Percentiles rank a stretch among this genome's conserved stretches.
Evolutionary conservation across 495 filamentous ascomycete genomes (phyloP).

Genomic region (Penicillium psychrofluorescens): DNA sequence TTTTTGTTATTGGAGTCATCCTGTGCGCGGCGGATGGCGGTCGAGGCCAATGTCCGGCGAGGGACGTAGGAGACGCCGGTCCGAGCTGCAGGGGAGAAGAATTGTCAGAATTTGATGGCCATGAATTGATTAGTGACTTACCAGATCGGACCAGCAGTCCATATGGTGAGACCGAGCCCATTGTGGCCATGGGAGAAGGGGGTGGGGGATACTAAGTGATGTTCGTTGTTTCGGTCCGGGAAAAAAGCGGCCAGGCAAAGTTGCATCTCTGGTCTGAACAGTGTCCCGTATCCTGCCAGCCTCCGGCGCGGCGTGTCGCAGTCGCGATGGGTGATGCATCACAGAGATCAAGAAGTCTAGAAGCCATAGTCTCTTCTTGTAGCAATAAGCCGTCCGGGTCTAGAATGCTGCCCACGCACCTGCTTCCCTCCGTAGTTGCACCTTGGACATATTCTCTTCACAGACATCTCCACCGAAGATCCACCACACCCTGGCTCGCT

Average conservation of each 20-base stretch:
- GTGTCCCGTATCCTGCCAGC: too few relatives aligned
- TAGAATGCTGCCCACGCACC: background rate
- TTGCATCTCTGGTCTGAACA: constrained; percentile 14
- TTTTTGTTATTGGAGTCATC: constrained; percentile 15
- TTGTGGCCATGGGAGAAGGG: constrained; percentile 28
- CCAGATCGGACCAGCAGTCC: constrained; percentile 36
- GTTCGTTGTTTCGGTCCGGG: constrained; percentile 9
- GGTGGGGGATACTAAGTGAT: constrained; percentile 3
- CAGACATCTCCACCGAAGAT: constrained; percentile 28
- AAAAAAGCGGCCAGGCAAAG: constrained; percentile 25
- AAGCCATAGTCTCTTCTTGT: too few relatives aligned
- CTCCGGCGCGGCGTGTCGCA: too few relatives aligned
- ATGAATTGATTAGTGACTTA: constrained; percentile 8
- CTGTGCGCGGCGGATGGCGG: constrained; percentile 22
- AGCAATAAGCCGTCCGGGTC: too few relatives aligned
- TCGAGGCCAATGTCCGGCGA: constrained; percentile 34
- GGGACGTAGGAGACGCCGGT: constrained; percentile 29
- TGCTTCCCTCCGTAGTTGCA: constrained; percentile 1
- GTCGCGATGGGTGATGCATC: too few relatives aligned
- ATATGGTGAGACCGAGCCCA: constrained; percentile 29
- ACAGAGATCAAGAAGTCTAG: too few relatives aligned
- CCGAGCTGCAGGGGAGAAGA: constrained; percentile 21
- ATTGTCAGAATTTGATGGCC: background rate
- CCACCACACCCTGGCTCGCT: constrained; percentile 26
- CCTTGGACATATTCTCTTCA: constrained; percentile 5